Base-by-base conservation (phyloP, 192 early-diverging fungal species). In the Allomyces javanicus region DNA sequence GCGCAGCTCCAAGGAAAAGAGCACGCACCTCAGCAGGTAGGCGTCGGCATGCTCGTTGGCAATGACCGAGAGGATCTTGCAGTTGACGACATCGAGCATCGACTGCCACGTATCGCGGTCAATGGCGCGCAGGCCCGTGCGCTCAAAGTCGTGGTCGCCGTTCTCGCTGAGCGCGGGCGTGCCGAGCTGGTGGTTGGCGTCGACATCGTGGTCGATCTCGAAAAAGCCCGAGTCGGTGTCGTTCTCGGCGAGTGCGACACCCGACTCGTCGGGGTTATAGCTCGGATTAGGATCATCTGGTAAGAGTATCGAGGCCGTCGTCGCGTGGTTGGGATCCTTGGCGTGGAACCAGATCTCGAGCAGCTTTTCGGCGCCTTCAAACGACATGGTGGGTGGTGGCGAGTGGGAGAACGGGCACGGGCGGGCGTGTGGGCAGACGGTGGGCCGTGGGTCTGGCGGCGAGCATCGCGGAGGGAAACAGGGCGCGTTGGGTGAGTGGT, bases 301-400 rank as follows among this genome's bases (percentile, higher is more conserved):
- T 40, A 40, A 40, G 33, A 40, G 33, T 40, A 40, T 40, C 33
- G 33, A 40, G 33, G 33, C 2, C 7, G 33, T 40, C 33, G 7
- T 40, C 33, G 33, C 33, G 33, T 40, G 33, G 9, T 40, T 40
- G 33, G 33, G 33, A 40, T 40, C 33, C 33, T 40, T 40, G 33
- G 33, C 33, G 25, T 78, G 70, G 76, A 98, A 98, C 96, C 93
- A 98, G 70, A 98, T 85, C 73, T 98, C 96, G 70, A 98, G 76
- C 40, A 98, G 83, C 76, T 98, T 98, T 76, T 98, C 96, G 70
- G 96, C 92, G 44, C 96, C 96, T 75, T 98, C 96, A 75, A 98
- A 98, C 68, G 76, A 75, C 50, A 58, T 58, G 50, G 33, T 40
- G 1, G 33, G 33, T 40, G 33, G 33, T 40, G 33, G 33, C 33